Evolutionary conservation across 2,329 filamentous ascomycete genomes (phyloP), one percentile per base, ranked within the genome.

Genomic region (Phialocephala subalpina): DNA sequence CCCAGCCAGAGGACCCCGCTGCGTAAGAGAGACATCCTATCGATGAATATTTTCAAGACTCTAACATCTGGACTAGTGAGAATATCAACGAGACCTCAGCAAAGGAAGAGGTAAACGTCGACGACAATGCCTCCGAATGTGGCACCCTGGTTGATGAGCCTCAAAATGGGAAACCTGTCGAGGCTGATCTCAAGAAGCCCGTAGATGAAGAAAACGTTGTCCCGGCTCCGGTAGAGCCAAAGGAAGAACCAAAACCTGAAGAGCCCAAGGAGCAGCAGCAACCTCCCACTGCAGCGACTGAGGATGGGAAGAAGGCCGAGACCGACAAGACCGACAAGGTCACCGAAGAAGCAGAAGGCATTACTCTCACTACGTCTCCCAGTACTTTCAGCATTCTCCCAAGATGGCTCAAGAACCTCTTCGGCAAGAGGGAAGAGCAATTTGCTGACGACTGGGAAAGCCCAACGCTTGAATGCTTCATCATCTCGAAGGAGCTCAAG

Each of bases 381-480:
- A n/a, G 22, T 29, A 53, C 22, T 29, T 53, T 53, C 60, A 57
- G 18, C 20, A 45, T 57, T 55, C 40, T 62, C 29, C 60, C 60
- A 27, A 12, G 49, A 22, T 62, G 60, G 60, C 36, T 62, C 6
- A 62, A 33, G 29, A 25, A 56, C 9, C 53, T 62, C 29, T 62
- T 62, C 33, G 49, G 33, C 38, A 38, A 47, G 40, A 33, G 14
- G 9, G 38, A 25, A 12, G 16, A 47, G 35, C 18, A 49, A 18
- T 47, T 47, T 18, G 29, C 60, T 20, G 8, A 57, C 12, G 60
- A 62, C 49, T 56, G 52, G 49, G 60, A 62, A 20, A 62, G 60
- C 60, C 60, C 53, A 11, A 62, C 52, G 3, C 38, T 62, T n/a
- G 60, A 62, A 57, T 52, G 47, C 38, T 57, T 56, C 36, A 56